Percentiles rank a stretch among this genome's conserved stretches.
Conservation (phyloP, 2,329 filamentous ascomycete species). For the Xylariaceae sp. region DNA sequence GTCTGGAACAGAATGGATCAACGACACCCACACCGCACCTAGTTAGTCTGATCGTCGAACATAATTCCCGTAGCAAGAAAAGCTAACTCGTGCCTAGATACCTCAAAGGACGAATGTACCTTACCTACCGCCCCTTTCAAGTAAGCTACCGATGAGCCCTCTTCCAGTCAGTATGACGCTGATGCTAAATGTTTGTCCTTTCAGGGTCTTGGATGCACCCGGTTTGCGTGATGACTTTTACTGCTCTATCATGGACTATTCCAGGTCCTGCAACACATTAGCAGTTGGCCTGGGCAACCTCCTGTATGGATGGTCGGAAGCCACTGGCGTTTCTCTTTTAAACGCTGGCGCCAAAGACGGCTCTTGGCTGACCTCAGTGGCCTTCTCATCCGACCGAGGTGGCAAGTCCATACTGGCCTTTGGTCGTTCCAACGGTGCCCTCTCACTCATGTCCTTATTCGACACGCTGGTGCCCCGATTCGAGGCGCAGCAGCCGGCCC, state of each 20-base stretch:
- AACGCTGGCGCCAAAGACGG: slow-evolving; percentile 43
- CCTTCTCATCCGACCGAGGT: slow-evolving; percentile 78
- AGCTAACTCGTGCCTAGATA: slow-evolving; percentile 18
- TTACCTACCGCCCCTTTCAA: slow-evolving; percentile 74
- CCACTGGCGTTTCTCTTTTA: slow-evolving; percentile 56
- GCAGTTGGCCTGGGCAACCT: slow-evolving; percentile 76
- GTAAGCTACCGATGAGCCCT: slow-evolving; percentile 39
- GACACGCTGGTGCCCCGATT: slow-evolving; percentile 66
- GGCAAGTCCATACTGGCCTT: slow-evolving; percentile 76
- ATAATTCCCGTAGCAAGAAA: not conserved
- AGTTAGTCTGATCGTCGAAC: slow-evolving; percentile 15
- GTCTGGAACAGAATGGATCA: slow-evolving; percentile 40
- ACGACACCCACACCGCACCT: slow-evolving; percentile 21
- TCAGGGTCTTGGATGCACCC: slow-evolving; percentile 78
- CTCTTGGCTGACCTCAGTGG: slow-evolving; percentile 71
- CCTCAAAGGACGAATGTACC: slow-evolving; percentile 34
- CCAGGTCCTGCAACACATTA: slow-evolving; percentile 64
- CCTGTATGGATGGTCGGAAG: slow-evolving; percentile 87
- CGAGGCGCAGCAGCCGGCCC: slow-evolving; percentile 63
- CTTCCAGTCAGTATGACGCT: slow-evolving; percentile 12
- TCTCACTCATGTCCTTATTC: slow-evolving; percentile 73
- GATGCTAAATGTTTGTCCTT: not conserved
- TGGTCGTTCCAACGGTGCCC: slow-evolving; percentile 69
- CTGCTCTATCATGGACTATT: slow-evolving; percentile 86
- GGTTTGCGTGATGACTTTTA: slow-evolving; percentile 93